A percentile compares a stretch with the other conserved stretches of the same genome.
Conservation (phyloP, 371 early-diverging fungal genomes). For the Mortierella sp. region DNA sequence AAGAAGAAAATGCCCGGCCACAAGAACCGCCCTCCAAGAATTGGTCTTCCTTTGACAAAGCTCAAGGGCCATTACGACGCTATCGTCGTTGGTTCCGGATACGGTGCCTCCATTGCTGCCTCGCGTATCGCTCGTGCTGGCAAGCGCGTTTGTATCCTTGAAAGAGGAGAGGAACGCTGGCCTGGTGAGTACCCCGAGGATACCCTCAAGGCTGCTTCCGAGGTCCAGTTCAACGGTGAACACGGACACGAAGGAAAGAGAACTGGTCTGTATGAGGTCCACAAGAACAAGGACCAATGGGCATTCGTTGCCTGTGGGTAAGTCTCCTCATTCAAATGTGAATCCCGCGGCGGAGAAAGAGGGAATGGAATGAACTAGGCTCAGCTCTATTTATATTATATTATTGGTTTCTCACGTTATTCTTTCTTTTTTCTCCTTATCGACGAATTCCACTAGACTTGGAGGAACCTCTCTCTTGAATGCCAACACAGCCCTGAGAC, state of each 20-base stretch:
- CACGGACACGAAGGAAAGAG: constrained; percentile 48
- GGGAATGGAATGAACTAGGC: background rate
- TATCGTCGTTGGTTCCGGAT: constrained; percentile 61
- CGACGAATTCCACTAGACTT: constrained; percentile 27
- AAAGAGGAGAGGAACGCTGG: constrained; percentile 61
- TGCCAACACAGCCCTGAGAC: constrained; percentile 58
- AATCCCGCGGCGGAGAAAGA: background rate
- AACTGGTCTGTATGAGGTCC: constrained; percentile 57
- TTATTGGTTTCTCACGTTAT: background rate
- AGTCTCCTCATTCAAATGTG: constrained; percentile 5
- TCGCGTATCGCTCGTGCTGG: constrained; percentile 60
- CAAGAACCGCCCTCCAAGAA: constrained; percentile 42
- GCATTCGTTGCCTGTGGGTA: constrained; percentile 60
- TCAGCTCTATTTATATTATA: background rate
- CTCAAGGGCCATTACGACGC: constrained; percentile 58
- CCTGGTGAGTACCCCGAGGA: constrained; percentile 60
- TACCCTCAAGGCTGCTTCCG: constrained; percentile 38
- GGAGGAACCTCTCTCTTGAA: constrained; percentile 61
- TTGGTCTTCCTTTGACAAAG: constrained; percentile 40
- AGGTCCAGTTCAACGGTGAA: constrained; percentile 55
- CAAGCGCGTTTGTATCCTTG: constrained; percentile 58
- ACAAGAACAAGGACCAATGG: constrained; percentile 57
- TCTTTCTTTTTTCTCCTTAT: background rate
- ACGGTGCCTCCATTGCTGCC: constrained; percentile 60
- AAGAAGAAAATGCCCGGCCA: constrained; percentile 19